Evolutionary conservation across 495 filamentous ascomycete genomes (phyloP), one percentile per base, ranked within the genome.

Genomic region (Penicillium lividum): DNA sequence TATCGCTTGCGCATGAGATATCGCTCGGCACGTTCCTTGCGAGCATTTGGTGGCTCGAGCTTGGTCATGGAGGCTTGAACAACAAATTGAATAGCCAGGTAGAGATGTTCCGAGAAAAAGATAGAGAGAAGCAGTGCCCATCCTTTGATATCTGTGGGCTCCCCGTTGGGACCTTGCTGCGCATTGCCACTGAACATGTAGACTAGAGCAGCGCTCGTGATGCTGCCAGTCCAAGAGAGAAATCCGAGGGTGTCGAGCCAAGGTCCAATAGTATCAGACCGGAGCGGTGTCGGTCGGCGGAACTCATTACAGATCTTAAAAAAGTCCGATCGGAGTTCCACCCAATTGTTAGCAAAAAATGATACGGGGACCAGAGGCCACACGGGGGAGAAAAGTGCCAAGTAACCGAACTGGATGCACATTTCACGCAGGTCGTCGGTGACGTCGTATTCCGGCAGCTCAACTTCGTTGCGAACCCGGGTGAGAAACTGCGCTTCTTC

Each of bases 261-360:
- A 1, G 94, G 93, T 0, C 94, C 94, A 62, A 98, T 98, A 3
- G 89, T 92, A 70, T 98, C 95, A 3, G 90, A 87, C 13, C 94
- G 86, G 72, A 86, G 86, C 1, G 94, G 94, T 11, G 88, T 89
- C 0, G 94, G 95, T 9, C 94, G 83, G 62, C 91, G 88, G 80
- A 90, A 93, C 70, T 92, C 89, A 53, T 90, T 77, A 62, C 92
- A 92, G 60, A 98, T 98, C 67, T 98, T 98, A 73, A 93, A 83
- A 15, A 96, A 93, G 60, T 98, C 94, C 25, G 89, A 89, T 28
- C 94, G 89, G 13, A 97, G 83, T 63, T 98, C 95, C 51, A 98
- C 68, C 94, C 94, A 98, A 77, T 98, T 94, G 72, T 97, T 97
- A 72, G 95, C 77, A 9, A 97, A 74, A 81, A 98, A 98, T 0